Evolutionary conservation across 345 rosid genomes (phyloP).

Genomic region (Viola odorata): DNA sequence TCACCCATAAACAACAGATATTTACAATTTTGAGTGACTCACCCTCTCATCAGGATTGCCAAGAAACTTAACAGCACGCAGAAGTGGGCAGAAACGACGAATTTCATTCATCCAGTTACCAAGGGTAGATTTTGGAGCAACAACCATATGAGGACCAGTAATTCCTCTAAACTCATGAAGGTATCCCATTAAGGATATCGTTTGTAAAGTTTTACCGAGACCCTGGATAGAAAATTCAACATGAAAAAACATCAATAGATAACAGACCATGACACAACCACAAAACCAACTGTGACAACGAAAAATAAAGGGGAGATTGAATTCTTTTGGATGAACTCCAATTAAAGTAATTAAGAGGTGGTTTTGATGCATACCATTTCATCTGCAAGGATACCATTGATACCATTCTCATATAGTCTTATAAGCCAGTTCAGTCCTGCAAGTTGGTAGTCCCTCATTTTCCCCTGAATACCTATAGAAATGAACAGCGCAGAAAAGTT

Average conservation of each 20-base stretch:
- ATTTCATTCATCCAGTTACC: constrained; percentile 99
- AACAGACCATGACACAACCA: not conserved
- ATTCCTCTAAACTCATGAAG: constrained; percentile 95
- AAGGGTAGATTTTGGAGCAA: constrained; percentile 99
- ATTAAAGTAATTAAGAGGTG: not conserved
- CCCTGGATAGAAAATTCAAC: constrained; percentile 45
- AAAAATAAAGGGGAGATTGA: not conserved
- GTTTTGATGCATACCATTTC: constrained; percentile 59
- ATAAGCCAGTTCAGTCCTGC: constrained; percentile 98
- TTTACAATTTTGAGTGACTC: constrained; percentile 12
- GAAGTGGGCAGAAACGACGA: constrained; percentile 83
- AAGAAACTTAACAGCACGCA: constrained; percentile 93
- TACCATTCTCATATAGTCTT: constrained; percentile 90
- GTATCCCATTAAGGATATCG: constrained; percentile 88
- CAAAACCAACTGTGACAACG: not conserved
- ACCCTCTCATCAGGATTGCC: constrained; percentile 99
- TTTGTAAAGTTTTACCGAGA: constrained; percentile 97
- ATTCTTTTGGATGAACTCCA: too few relatives aligned
- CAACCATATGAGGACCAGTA: constrained; percentile 98
- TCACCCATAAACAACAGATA: too few relatives aligned
- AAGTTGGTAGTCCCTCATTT: constrained; percentile 96
- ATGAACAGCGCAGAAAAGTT: not conserved
- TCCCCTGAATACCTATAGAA: constrained; percentile 80
- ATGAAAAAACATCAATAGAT: not conserved
- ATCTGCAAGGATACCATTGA: constrained; percentile 95